phyloP scores from a whole-genome alignment of 2,329 filamentous ascomycete species.

The Ascochyta pisi region DNA sequence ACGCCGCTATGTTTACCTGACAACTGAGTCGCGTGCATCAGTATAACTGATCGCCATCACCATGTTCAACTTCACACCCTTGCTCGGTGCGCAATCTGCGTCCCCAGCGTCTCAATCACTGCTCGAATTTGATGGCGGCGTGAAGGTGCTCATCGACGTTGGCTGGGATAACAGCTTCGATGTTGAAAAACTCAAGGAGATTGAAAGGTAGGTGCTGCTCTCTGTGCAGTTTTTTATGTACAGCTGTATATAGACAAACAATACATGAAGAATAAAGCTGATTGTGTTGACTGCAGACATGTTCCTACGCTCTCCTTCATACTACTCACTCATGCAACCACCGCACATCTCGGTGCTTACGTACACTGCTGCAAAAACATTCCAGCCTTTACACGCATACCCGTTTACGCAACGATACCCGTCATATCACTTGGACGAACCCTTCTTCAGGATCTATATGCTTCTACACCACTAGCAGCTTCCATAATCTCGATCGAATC shows the following conservation, averaged over 20 bases:
- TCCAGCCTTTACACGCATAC: constrained; percentile 87
- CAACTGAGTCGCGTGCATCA: constrained; percentile 3
- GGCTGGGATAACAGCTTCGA: constrained; percentile 97
- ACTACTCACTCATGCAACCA: constrained; percentile 91
- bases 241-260: constrained; percentile 20
- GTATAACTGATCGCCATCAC: constrained; percentile 13
- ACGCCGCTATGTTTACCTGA: constrained; percentile 11
- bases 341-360: constrained; percentile 89
- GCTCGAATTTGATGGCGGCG: constrained; percentile 92
- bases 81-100: constrained; percentile 88
- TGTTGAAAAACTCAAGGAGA: constrained; percentile 77
- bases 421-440: constrained; percentile 93
- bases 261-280: constrained; percentile 28
- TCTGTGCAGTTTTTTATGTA: constrained; percentile 9
- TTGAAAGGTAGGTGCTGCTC: constrained; percentile 75
- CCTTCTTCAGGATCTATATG: constrained; percentile 88
- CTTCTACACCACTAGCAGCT: constrained; percentile 84
- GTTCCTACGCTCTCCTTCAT: constrained; percentile 91
- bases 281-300: constrained; percentile 64
- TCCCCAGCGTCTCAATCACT: constrained; percentile 93
- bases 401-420: constrained; percentile 91
- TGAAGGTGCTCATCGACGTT: constrained; percentile 93
- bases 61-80: constrained; percentile 96
- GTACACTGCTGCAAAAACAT: constrained; percentile 98
- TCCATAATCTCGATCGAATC: constrained; percentile 78